Evolutionary conservation across 345 rosid species (phyloP).

Genomic region (Arabis alpina): DNA sequence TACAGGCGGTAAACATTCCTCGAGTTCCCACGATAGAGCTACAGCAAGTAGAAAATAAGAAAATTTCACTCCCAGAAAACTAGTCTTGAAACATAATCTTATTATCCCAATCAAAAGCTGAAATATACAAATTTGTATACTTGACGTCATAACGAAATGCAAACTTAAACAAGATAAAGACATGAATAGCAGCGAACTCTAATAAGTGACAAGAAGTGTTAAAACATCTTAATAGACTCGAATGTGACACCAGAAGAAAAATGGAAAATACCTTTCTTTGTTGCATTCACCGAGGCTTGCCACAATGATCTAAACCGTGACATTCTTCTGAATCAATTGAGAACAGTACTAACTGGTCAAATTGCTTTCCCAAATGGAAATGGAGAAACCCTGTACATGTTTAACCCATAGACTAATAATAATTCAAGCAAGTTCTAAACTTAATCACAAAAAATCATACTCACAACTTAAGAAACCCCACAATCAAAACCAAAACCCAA

Average conservation of each 20-base stretch:
- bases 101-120: slow-evolving; percentile 1
- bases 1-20: slow-evolving; percentile 79
- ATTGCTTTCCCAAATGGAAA: slow-evolving; percentile 14
- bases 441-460: not conserved
- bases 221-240: too few species aligned
- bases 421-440: not conserved
- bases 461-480: not conserved
- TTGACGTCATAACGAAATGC: too few species aligned
- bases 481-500: not conserved
- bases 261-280: slow-evolving; percentile 66
- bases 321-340: slow-evolving; percentile 45
- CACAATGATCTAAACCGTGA: slow-evolving; percentile 70
- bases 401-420: not conserved
- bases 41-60: slow-evolving; percentile 7
- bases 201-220: too few species aligned
- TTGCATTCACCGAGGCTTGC: slow-evolving; percentile 83
- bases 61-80: not conserved
- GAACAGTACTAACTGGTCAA: slow-evolving; percentile 1
- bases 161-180: too few species aligned
- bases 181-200: too few species aligned
- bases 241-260: not conserved
- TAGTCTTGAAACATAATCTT: slow-evolving; percentile 4
- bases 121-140: too few species aligned
- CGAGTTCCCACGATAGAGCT: slow-evolving; percentile 88
- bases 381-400: slow-evolving; percentile 3